Evolutionary conservation across 805 yeast species (phyloP), one percentile per base, ranked within the genome.

Genomic region (Yarrowia porcina): DNA sequence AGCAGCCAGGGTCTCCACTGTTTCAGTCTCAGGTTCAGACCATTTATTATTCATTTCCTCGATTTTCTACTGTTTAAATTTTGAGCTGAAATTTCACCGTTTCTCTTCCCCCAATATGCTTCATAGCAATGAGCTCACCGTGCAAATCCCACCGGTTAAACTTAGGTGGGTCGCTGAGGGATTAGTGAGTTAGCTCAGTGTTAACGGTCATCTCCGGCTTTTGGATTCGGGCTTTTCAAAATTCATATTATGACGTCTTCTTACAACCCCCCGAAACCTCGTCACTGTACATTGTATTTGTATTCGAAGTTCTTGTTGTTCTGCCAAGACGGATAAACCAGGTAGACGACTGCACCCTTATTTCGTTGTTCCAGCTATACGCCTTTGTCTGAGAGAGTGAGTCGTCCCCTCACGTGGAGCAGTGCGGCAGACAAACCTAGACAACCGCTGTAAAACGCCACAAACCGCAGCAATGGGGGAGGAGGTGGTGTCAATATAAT

Each of bases 371-470:
- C 41, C 44, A 4, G 15, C 27, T 6, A 23, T 41, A 15, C 49
- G 32, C 49, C 49, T 17, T 44, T 44, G 49, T 44, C 33, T 17
- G 33, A 23, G 9, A 15, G 20, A n/a, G n/a, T n/a, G n/a, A n/a
- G n/a, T n/a, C 23, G 15, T 8, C 12, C 49, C 49, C 49, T 44
- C 49, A 44, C 49, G 49, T 44, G 49, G 49, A 44, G 49, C 32
- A 27, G 49, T 44, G 49, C 49, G 49, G 49, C 49, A 44, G 49
- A 44, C 32, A 20, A 27, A 44, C 49, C 21, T 44, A 42, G 47
- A 42, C n/a, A 42, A 30, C 49, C 32, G 33, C 32, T 9, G n/a
- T 17, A 44, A 27, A 44, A 44, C 49, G 49, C 49, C 49, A 44
- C 49, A 27, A n/a, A 10, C 49, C 33, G 32, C 33, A 42, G 33